Conservation (phyloP, 73 alveolate genomes). For the Stentor roeselii region DNA sequence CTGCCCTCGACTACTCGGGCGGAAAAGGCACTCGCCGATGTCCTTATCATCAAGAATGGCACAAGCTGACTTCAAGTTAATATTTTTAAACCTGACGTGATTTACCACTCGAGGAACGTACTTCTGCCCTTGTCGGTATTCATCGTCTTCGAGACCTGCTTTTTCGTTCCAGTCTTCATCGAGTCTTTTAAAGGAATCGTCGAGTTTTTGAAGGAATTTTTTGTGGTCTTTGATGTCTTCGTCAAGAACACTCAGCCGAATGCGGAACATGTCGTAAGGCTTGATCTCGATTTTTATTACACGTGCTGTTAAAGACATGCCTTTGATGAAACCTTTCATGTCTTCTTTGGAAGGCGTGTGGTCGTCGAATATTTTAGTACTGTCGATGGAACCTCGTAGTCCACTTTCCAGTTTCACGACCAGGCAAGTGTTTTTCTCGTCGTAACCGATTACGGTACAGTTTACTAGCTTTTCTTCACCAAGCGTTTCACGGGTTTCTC, state of each 20-base stretch:
- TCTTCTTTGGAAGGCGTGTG: conserved; percentile 39
- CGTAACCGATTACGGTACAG: conserved; percentile 65
- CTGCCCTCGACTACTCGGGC: conserved; percentile 84
- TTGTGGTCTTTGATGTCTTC: conserved; percentile 56
- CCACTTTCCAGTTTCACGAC: conserved; percentile 26
- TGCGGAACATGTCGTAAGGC: conserved; percentile 42
- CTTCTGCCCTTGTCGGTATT: conserved; percentile 34
- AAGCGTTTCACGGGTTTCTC: conserved; percentile 66
- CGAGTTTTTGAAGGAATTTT: conserved; percentile 25
- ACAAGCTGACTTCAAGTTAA: conserved; percentile 65
- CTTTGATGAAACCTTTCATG: conserved; percentile 33
- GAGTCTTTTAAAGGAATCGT: conserved; percentile 31
- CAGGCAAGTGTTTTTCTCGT: conserved; percentile 38
- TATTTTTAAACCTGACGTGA: conserved; percentile 78
- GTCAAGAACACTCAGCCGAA: conserved; percentile 53
- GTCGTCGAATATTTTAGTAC: conserved; percentile 5
- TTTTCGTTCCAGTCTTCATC: conserved; percentile 65
- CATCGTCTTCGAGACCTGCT: conserved; percentile 48
- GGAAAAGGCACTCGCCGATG: conserved; percentile 85
- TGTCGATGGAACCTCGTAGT: background rate
- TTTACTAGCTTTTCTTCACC: conserved; percentile 68
- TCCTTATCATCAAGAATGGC: conserved; percentile 62
- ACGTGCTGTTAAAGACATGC: conserved; percentile 13
- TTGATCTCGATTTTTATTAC: background rate
- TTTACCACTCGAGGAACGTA: conserved; percentile 73